phyloP scores from a whole-genome alignment of 345 rosid genomes.

The Moricandia moricandioides region DNA sequence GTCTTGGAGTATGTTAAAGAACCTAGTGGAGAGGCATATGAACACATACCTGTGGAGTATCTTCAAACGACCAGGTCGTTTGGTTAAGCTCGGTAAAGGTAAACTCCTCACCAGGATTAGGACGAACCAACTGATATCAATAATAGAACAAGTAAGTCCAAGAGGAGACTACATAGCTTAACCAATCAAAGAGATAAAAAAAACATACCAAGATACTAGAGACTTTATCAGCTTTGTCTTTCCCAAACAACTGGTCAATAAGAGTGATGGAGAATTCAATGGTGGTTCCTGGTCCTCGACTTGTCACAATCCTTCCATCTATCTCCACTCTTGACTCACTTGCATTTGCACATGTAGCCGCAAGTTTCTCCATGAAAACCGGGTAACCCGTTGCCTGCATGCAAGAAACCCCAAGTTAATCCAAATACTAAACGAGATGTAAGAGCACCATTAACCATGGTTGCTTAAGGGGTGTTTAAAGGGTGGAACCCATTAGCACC shows the following conservation, averaged over 20 bases:
- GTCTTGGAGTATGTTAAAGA: background rate
- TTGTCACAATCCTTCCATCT: slow-evolving; percentile 75
- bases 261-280: slow-evolving; percentile 78
- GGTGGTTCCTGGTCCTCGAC: slow-evolving; percentile 89
- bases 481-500: too few relatives aligned
- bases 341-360: slow-evolving; percentile 55
- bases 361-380: slow-evolving; percentile 75
- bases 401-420: background rate
- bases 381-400: slow-evolving; percentile 90
- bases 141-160: slow-evolving; percentile 3
- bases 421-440: too few relatives aligned
- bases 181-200: background rate
- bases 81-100: slow-evolving; percentile 69
- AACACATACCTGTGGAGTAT: slow-evolving; percentile 56
- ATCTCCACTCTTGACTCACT: slow-evolving; percentile 83
- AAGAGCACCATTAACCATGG: too few relatives aligned
- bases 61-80: slow-evolving; percentile 58
- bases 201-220: slow-evolving; percentile 63
- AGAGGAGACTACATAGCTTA: background rate
- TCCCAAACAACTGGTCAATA: slow-evolving; percentile 70
- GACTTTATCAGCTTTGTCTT: slow-evolving; percentile 72
- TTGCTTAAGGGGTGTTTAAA: too few relatives aligned
- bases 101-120: slow-evolving; percentile 76
- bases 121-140: slow-evolving; percentile 59
- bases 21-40: background rate